Evolutionary conservation across 169 alveolate genomes (phyloP), one percentile per base, ranked within the genome.

Genomic region (Blepharisma undulans): DNA sequence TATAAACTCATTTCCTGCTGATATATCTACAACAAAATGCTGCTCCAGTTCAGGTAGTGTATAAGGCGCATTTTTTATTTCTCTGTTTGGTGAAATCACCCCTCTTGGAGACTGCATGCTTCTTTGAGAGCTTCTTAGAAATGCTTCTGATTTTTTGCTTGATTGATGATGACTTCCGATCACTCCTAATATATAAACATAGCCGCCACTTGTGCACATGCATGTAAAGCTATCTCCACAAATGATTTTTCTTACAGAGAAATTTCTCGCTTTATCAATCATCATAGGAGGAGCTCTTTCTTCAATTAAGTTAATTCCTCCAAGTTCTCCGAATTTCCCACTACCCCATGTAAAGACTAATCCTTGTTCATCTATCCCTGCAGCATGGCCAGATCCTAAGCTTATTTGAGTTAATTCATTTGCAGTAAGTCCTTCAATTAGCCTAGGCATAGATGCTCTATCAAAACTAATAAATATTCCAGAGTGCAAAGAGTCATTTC

Each of bases 271-370:
- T 32, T 29, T 25, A 10, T 27, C 71, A 21, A 86, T 85, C 7
- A 86, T 21, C 72, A 18, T 6, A 7, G 84, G 84, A 30, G 18
- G 25, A 21, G 30, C 33, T n/a, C 66, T 27, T 72, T 86, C 84
- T 72, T 30, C 72, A 12, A 29, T n/a, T n/a, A 71, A 18, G 74
- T 21, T 27, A 7, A n/a, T 25, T 12, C 80, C 30, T 12, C 95
- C 95, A 18, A 88, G 78, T 60, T 92, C 87, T 29, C 92, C 93
- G 72, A 34, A 36, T 22, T 30, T 82, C 18, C 90, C 90, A 19
- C 90, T 82, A 2, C 95, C 95, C 91, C 95, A 92, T 4, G 95
- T 88, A 81, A 19, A 92, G 25, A 92, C 90, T 19, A 72, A 59
- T 16, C 95, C 95, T 32, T n/a, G 19, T 10, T 80, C n/a, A 32